Percentiles rank a stretch among this genome's conserved stretches.
phyloP scores from a whole-genome alignment of 768 basidiomycete genomes.

The Russula abietina region DNA sequence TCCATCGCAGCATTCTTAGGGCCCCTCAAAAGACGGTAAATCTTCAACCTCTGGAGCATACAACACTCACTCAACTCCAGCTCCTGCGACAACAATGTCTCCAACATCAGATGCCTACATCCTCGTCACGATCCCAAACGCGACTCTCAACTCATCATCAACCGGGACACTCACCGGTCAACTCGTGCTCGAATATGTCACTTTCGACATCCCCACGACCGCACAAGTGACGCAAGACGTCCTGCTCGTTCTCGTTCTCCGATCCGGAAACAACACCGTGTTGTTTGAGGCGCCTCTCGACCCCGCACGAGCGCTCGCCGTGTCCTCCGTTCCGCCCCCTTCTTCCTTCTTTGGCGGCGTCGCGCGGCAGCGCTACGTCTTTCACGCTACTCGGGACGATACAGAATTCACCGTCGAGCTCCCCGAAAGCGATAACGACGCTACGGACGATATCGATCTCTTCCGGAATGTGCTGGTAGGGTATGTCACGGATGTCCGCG shows the following conservation, averaged over 20 bases:
- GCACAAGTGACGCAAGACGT: constrained; percentile 4
- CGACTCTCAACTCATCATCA: constrained; percentile 17
- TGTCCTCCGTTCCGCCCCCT: constrained; percentile 8
- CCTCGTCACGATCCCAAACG: constrained; percentile 21
- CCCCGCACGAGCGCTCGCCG: constrained; percentile 16
- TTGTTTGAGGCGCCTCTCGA: constrained; percentile 23
- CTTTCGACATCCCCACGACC: constrained; percentile 3
- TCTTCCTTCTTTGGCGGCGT: neutral
- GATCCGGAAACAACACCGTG: constrained; percentile 3
- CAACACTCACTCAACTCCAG: neutral
- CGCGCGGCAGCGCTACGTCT: constrained; percentile 20
- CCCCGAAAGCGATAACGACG: constrained; percentile 1
- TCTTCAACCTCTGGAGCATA: neutral
- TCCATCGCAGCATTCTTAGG: neutral
- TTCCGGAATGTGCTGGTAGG: constrained; percentile 24
- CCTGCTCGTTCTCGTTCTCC: constrained; percentile 24
- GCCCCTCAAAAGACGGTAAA: neutral
- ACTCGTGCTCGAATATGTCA: constrained; percentile 23
- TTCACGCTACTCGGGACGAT: constrained; percentile 22
- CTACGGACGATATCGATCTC: constrained; percentile 17
- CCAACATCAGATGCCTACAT: constrained; percentile 10
- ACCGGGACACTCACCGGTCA: constrained; percentile 12
- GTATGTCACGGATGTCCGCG: constrained; percentile 14
- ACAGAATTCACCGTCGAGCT: constrained; percentile 17
- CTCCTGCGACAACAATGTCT: neutral